Percentiles rank a stretch among this genome's conserved stretches.
Evolutionary conservation across 208 protist species (phyloP).

Genomic region (Trypanosoma cruzi): DNA sequence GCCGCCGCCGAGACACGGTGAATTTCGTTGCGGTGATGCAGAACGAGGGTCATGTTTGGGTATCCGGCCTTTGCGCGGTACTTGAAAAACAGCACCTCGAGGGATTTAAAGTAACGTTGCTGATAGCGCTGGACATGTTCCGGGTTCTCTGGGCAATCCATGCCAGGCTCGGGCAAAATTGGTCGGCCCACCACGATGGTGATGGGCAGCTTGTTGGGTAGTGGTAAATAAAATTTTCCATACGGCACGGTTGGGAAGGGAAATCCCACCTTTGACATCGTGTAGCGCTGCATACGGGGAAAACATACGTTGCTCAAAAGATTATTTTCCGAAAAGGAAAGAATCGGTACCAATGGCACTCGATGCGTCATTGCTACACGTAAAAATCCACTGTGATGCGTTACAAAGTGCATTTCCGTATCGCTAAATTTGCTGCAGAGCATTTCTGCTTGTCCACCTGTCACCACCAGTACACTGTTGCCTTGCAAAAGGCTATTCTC

Average conservation of each 20-base stretch:
- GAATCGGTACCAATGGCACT: constrained; percentile 59
- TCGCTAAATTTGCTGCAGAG: constrained; percentile 36
- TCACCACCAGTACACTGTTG: constrained; percentile 65
- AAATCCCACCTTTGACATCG: constrained; percentile 58
- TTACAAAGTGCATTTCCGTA: constrained; percentile 71
- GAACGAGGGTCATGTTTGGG: constrained; percentile 57
- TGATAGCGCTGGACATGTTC: constrained; percentile 45
- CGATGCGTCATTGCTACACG: constrained; percentile 49
- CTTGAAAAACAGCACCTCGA: constrained; percentile 62
- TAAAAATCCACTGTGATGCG: constrained; percentile 73
- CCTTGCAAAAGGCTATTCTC: constrained; percentile 41
- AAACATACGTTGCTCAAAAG: constrained; percentile 66
- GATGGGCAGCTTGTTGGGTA: constrained; percentile 42
- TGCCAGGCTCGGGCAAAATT: constrained; percentile 40
- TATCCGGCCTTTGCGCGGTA: constrained; percentile 60
- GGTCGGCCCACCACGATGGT: constrained; percentile 66
- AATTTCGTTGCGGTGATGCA: constrained; percentile 50
- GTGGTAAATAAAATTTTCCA: constrained; percentile 55
- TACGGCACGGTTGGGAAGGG: constrained; percentile 61
- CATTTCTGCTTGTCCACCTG: constrained; percentile 83
- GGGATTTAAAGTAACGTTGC: constrained; percentile 52
- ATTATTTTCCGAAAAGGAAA: constrained; percentile 71
- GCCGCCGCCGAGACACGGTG: background rate
- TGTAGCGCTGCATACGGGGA: constrained; percentile 51
- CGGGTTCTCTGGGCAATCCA: constrained; percentile 35